phyloP scores from a whole-genome alignment of 2,329 filamentous ascomycete genomes.

The Epichloe coenophiala region DNA sequence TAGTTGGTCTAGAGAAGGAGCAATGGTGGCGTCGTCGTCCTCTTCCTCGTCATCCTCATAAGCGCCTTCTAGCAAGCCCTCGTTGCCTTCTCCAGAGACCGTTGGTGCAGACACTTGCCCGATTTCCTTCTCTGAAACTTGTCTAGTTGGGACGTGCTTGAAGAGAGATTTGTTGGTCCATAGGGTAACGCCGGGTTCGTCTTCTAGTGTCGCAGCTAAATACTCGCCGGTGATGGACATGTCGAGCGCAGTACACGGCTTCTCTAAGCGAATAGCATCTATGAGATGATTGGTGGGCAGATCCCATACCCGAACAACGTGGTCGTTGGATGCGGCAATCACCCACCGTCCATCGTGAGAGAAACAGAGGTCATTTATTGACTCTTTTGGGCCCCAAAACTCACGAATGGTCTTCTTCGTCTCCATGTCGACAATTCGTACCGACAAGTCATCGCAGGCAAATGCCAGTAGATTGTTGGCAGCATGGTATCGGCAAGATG shows the following conservation, averaged over 20 bases:
- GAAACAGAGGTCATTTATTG: constrained; percentile 73
- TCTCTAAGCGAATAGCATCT: constrained; percentile 72
- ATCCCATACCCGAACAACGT: constrained; percentile 80
- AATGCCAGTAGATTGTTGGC: constrained; percentile 78
- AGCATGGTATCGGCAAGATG: constrained; percentile 65
- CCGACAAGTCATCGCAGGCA: constrained; percentile 75
- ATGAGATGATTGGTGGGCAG: constrained; percentile 90
- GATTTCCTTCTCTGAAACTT: constrained; percentile 69
- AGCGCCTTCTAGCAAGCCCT: constrained; percentile 62
- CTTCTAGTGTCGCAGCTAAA: constrained; percentile 76
- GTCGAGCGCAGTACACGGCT: constrained; percentile 67
- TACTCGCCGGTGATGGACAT: constrained; percentile 89
- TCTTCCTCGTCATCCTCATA: constrained; percentile 45
- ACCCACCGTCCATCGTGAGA: constrained; percentile 92
- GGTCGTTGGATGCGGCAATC: constrained; percentile 71
- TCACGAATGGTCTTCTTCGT: constrained; percentile 87
- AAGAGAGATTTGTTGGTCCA: constrained; percentile 95
- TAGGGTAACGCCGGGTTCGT: constrained; percentile 75
- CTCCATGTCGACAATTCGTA: constrained; percentile 80
- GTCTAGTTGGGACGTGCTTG: constrained; percentile 72
- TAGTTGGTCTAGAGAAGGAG: constrained; percentile 59
- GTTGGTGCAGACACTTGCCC: constrained; percentile 54
- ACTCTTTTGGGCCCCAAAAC: constrained; percentile 66
- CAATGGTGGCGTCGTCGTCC: constrained; percentile 39
- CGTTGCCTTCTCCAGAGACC: constrained; percentile 68